A percentile compares a stretch with the other conserved stretches of the same genome.
phyloP scores from a whole-genome alignment of 805 yeast species.

The Ogataea pini region DNA sequence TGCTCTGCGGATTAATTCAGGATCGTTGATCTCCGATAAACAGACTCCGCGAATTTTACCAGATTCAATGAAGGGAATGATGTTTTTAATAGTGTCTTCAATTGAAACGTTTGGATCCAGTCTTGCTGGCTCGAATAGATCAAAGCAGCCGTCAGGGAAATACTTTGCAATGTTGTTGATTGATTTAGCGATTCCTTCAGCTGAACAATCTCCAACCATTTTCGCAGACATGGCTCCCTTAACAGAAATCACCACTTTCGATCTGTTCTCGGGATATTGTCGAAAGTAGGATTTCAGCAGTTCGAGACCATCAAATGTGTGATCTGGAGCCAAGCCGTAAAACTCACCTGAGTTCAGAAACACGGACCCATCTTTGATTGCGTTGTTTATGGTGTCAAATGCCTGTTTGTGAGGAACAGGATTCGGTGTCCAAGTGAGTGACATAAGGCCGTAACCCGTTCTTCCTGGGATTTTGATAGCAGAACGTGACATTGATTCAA shows the following conservation, averaged over 20 bases:
- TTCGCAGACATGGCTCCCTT: conserved; percentile 57
- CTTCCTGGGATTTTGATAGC: conserved; percentile 20
- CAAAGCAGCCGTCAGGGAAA: conserved; percentile 21
- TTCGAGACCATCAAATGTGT: conserved; percentile 51
- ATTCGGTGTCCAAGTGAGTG: conserved; percentile 66
- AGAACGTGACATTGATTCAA: background rate
- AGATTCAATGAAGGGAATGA: conserved; percentile 57
- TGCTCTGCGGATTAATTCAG: conserved; percentile 61
- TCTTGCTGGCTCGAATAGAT: conserved; percentile 70
- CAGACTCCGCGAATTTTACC: conserved; percentile 74
- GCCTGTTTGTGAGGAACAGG: conserved; percentile 59
- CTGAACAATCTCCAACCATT: conserved; percentile 49
- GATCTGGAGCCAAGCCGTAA: conserved; percentile 54
- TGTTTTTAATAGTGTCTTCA: conserved; percentile 56
- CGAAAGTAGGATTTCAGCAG: conserved; percentile 58
- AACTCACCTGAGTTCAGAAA: conserved; percentile 78
- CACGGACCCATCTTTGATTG: conserved; percentile 48
- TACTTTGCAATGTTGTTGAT: conserved; percentile 45
- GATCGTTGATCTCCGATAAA: conserved; percentile 67
- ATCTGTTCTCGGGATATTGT: conserved; percentile 55
- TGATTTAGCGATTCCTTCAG: conserved; percentile 47
- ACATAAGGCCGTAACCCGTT: conserved; percentile 80
- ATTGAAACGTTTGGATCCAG: conserved; percentile 57
- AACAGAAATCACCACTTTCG: conserved; percentile 59
- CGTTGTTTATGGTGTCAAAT: conserved; percentile 52